A percentile compares a stretch with the other conserved stretches of the same genome.
phyloP scores from a whole-genome alignment of 1,284 basidiomycete species.

The Rhodotorula mucilaginosa region DNA sequence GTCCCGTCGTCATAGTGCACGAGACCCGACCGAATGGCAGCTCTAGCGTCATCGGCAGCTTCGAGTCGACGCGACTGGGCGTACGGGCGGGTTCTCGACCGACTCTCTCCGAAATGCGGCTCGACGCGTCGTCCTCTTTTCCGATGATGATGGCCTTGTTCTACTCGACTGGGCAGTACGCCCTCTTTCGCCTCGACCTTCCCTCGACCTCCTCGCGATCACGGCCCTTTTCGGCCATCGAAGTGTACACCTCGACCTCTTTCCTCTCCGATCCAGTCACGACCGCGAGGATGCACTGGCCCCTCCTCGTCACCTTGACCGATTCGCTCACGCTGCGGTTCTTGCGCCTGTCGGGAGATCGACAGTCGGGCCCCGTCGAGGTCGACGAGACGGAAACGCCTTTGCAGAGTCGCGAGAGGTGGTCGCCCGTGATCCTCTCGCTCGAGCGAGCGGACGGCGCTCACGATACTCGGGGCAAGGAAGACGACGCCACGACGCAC shows the following conservation, averaged over 20 bases:
- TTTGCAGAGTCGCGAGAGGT: constrained; percentile 28
- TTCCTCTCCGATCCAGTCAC: constrained; percentile 27
- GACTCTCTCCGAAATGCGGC: constrained; percentile 28
- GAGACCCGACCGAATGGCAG: constrained; percentile 11
- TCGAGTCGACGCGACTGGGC: constrained; percentile 8
- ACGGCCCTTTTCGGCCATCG: neutral
- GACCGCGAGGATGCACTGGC: constrained; percentile 41
- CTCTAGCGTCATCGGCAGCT: constrained; percentile 14
- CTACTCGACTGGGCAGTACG: constrained; percentile 45
- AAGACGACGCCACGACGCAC: neutral
- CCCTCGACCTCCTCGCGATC: neutral
- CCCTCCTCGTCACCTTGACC: constrained; percentile 46
- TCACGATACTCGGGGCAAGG: neutral
- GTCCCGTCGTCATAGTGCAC: constrained; percentile 19
- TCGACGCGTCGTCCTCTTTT: constrained; percentile 24
- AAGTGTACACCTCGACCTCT: constrained; percentile 19
- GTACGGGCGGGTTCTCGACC: constrained; percentile 13
- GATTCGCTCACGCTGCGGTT: constrained; percentile 43
- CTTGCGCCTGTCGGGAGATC: constrained; percentile 18
- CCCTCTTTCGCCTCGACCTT: constrained; percentile 42
- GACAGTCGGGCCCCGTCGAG: constrained; percentile 3
- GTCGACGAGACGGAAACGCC: constrained; percentile 41
- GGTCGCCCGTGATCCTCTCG: constrained; percentile 18
- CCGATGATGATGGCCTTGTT: constrained; percentile 36
- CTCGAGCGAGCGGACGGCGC: neutral